These are phyloP conservation scores for Collybia sp. DNA, from an alignment of 768 basidiomycete species.

Conservation along the genomic window DNA sequence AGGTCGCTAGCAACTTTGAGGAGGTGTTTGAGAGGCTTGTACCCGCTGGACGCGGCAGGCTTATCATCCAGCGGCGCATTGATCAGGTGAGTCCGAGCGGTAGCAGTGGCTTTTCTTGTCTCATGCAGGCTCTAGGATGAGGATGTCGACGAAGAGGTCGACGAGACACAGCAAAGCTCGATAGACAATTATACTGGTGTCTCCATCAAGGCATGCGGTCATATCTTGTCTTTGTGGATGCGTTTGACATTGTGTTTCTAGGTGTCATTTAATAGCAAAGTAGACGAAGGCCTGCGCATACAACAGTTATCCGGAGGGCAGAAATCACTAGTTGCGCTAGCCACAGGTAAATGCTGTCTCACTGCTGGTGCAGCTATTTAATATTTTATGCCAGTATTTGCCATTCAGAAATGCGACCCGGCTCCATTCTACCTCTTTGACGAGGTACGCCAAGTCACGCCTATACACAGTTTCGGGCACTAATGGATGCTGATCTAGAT, in stretches of 20 bases:
- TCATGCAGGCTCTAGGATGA: slow-evolving; percentile 47
- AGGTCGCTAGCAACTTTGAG: slow-evolving; percentile 95
- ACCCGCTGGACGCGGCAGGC: slow-evolving; percentile 83
- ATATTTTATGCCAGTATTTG: slow-evolving; percentile 66
- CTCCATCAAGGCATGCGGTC: slow-evolving; percentile 74
- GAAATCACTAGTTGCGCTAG: slow-evolving; percentile 93
- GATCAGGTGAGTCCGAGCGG: slow-evolving; percentile 55
- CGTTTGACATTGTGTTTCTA: slow-evolving; percentile 19
- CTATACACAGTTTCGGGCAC: neutral
- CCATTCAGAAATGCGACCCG: slow-evolving; percentile 98
- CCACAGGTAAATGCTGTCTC: slow-evolving; percentile 57
- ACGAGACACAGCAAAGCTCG: slow-evolving; percentile 65
- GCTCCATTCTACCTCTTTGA: slow-evolving; percentile 99
- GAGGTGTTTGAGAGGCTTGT: slow-evolving; percentile 97
- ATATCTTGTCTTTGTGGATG: neutral
- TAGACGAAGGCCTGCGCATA: slow-evolving; percentile 93
- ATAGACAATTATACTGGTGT: slow-evolving; percentile 97
- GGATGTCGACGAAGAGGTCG: slow-evolving; percentile 66
- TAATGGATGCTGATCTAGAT: slow-evolving; percentile 43
- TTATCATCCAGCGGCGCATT: slow-evolving; percentile 90
- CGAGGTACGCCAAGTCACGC: slow-evolving; percentile 46
- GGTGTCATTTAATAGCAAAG: slow-evolving; percentile 99
- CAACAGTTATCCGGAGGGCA: slow-evolving; percentile 97
- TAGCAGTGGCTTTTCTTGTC: neutral
- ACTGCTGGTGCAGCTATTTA: neutral